Conservation (phyloP, 306 rosid species). For the Hippophae rhamnoides region DNA sequence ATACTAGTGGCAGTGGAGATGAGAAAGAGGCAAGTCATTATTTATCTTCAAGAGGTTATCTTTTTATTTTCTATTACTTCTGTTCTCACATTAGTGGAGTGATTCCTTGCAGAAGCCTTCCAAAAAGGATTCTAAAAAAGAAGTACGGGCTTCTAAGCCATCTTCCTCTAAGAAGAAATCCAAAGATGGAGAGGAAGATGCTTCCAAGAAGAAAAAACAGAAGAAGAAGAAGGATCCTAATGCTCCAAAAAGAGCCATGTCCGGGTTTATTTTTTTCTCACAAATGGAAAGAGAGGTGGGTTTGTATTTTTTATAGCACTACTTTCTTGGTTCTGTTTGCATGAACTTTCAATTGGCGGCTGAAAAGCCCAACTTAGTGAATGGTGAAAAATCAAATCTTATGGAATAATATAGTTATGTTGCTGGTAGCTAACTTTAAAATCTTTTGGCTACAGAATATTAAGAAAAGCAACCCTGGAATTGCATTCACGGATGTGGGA, state of each 20-base stretch:
- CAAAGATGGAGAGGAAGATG: conserved; percentile 74
- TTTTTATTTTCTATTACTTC: neutral
- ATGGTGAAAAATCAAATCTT: no score
- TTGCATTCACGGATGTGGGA: conserved; percentile 68
- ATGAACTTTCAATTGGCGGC: no score
- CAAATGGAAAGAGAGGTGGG: conserved; percentile 91
- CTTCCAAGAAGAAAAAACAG: conserved; percentile 73
- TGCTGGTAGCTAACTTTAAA: conserved; percentile 2
- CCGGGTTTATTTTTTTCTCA: conserved; percentile 98
- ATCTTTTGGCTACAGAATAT: conserved; percentile 49
- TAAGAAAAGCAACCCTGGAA: conserved; percentile 81
- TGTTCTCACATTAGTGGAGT: conserved; percentile 14
- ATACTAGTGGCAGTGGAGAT: conserved; percentile 61
- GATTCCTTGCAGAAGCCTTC: conserved; percentile 61
- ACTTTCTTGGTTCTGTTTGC: no score
- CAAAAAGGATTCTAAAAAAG: conserved; percentile 76
- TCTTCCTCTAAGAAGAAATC: conserved; percentile 71
- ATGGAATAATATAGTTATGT: neutral
- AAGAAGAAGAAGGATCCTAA: conserved; percentile 98
- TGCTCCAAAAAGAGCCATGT: conserved; percentile 93
- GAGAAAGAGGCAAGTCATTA: conserved; percentile 61
- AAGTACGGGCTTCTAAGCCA: conserved; percentile 58
- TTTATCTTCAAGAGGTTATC: neutral
- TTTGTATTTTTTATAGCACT: neutral
- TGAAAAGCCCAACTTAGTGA: neutral